These are phyloP conservation scores for Candida xyloterini DNA, from an alignment of 805 yeast species.

Conservation along the genomic window DNA sequence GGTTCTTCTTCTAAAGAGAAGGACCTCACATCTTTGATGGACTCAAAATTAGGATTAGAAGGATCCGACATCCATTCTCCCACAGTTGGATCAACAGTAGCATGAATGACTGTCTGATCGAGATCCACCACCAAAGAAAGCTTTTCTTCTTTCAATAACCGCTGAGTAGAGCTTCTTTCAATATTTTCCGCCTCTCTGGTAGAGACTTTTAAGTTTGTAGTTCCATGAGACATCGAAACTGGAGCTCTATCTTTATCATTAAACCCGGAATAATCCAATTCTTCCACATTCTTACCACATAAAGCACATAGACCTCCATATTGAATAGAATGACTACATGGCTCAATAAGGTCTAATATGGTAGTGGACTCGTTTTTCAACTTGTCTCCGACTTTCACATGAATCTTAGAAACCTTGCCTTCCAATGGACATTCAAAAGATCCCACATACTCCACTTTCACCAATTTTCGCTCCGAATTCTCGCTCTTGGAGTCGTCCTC, in stretches of 20 bases:
- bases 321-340: slow-evolving; percentile 89
- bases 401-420: slow-evolving; percentile 57
- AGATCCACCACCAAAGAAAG: slow-evolving; percentile 91
- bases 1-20: slow-evolving; percentile 79
- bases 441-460: slow-evolving; percentile 64
- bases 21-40: slow-evolving; percentile 75
- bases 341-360: slow-evolving; percentile 64
- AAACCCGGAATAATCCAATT: slow-evolving; percentile 71
- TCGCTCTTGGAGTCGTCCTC: slow-evolving; percentile 32
- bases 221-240: slow-evolving; percentile 85
- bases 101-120: slow-evolving; percentile 96
- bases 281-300: slow-evolving; percentile 79
- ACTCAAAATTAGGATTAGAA: slow-evolving; percentile 76
- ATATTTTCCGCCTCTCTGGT: slow-evolving; percentile 82
- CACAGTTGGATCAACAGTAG: slow-evolving; percentile 96
- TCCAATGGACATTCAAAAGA: slow-evolving; percentile 80
- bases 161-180: slow-evolving; percentile 62
- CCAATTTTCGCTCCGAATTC: slow-evolving; percentile 41
- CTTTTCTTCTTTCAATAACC: slow-evolving; percentile 60
- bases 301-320: slow-evolving; percentile 93
- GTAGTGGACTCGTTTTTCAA: slow-evolving; percentile 44
- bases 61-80: slow-evolving; percentile 94
- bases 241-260: slow-evolving; percentile 72
- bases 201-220: slow-evolving; percentile 78
- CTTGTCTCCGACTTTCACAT: slow-evolving; percentile 57